A percentile compares a stretch with the other conserved stretches of the same genome.
phyloP scores from a whole-genome alignment of 306 rosid genomes.

The Quercus parvula region DNA sequence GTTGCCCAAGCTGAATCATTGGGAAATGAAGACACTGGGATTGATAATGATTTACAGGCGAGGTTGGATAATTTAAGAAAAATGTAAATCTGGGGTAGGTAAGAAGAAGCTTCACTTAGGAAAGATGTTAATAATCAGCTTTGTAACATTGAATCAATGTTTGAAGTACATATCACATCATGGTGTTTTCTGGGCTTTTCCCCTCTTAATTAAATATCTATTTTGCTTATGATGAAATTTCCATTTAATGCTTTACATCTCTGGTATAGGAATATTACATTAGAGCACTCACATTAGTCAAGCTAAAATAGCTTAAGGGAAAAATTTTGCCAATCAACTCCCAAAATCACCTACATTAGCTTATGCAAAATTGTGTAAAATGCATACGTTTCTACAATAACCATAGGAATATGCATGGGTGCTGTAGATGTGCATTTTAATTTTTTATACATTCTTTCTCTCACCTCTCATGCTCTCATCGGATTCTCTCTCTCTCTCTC shows the following conservation, averaged over 20 bases:
- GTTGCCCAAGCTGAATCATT: conserved; percentile 78
- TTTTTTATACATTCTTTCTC: too few relatives aligned
- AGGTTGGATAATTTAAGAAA: conserved; percentile 50
- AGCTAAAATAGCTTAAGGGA: too few relatives aligned
- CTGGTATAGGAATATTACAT: too few relatives aligned
- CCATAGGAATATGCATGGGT: too few relatives aligned
- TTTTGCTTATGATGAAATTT: not conserved
- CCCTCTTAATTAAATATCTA: not conserved
- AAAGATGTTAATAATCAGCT: not conserved
- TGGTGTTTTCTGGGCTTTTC: not conserved
- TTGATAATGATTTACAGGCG: conserved; percentile 72
- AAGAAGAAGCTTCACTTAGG: not conserved
- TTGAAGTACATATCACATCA: not conserved
- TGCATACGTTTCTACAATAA: too few relatives aligned
- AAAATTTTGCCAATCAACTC: too few relatives aligned
- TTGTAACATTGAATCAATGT: not conserved
- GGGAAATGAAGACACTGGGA: conserved; percentile 61
- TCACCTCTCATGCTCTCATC: too few relatives aligned
- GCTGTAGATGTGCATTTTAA: too few relatives aligned
- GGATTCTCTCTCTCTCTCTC: not conserved
- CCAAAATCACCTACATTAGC: too few relatives aligned
- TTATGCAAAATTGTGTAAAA: too few relatives aligned
- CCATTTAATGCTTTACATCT: not conserved
- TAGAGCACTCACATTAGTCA: too few relatives aligned
- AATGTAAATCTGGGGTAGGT: conserved; percentile 27